Evolutionary conservation across 768 basidiomycete genomes (phyloP).

Genomic region (Lactarius hengduanensis): DNA sequence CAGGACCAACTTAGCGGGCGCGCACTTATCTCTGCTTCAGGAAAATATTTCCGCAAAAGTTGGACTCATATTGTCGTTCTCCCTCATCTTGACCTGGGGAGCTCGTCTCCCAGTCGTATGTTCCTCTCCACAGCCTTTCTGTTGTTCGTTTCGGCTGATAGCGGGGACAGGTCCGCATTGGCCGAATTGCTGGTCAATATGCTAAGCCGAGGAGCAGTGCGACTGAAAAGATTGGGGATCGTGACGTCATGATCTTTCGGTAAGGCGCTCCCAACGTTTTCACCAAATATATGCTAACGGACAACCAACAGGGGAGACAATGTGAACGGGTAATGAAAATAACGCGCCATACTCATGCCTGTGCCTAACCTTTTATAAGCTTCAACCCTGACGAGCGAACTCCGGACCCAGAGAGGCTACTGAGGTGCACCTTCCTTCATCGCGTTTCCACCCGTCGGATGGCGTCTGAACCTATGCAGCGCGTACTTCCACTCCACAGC

Average conservation of each 20-base stretch:
- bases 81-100: constrained; percentile 92
- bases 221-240: constrained; percentile 74
- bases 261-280: constrained; percentile 12
- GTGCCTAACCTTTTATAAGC: constrained; percentile 37
- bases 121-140: constrained; percentile 19
- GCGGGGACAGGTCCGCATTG: constrained; percentile 62
- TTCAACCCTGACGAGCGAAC: constrained; percentile 73
- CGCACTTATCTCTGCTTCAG: constrained; percentile 38
- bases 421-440: constrained; percentile 50
- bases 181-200: constrained; percentile 94
- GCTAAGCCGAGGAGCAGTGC: constrained; percentile 89
- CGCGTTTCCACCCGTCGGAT: neutral
- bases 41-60: constrained; percentile 87
- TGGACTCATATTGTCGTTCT: constrained; percentile 91
- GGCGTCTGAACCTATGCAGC: constrained; percentile 38
- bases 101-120: constrained; percentile 88
- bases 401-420: constrained; percentile 86
- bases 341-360: neutral
- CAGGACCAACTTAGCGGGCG: neutral
- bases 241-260: constrained; percentile 85
- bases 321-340: constrained; percentile 72
- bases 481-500: constrained; percentile 96
- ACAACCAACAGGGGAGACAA: constrained; percentile 82
- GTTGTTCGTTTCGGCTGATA: constrained; percentile 22
- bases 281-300: neutral